Percentiles rank a stretch among this genome's conserved stretches.
These are phyloP conservation scores for Acmispon strigosus DNA, from an alignment of 306 rosid species.

Conservation along the genomic window DNA sequence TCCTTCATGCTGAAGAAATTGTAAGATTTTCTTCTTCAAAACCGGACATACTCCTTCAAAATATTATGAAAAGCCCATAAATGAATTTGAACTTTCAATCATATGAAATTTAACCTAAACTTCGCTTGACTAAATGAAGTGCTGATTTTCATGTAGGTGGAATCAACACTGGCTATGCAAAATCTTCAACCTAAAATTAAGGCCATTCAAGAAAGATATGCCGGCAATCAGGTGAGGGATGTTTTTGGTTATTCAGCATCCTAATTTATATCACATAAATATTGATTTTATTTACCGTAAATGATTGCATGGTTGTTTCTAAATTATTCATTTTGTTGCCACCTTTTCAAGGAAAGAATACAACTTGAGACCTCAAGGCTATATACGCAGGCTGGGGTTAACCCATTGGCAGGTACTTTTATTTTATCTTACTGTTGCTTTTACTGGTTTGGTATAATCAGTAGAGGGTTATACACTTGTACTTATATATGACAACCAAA, in stretches of 20 bases:
- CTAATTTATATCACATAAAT: conserved; percentile 18
- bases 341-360: conserved; percentile 87
- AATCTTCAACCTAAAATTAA: conserved; percentile 95
- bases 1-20: background rate
- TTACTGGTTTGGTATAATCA: background rate
- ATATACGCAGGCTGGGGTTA: conserved; percentile 92
- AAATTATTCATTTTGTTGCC: conserved; percentile 20
- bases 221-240: conserved; percentile 86
- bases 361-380: conserved; percentile 98
- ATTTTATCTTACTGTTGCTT: background rate
- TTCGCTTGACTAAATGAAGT: background rate
- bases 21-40: conserved; percentile 4
- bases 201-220: conserved; percentile 96
- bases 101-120: background rate
- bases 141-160: conserved; percentile 52
- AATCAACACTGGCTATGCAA: conserved; percentile 96
- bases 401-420: conserved; percentile 83
- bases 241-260: conserved; percentile 13
- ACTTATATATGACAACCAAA: background rate
- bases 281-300: background rate
- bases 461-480: too few species aligned
- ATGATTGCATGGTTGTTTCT: conserved; percentile 21
- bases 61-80: background rate
- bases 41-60: conserved; percentile 10
- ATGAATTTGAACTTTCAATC: conserved; percentile 13